Percentiles rank a stretch among this genome's conserved stretches.
phyloP scores from a whole-genome alignment of 1,284 basidiomycete species.

The Fomes fomentarius region DNA sequence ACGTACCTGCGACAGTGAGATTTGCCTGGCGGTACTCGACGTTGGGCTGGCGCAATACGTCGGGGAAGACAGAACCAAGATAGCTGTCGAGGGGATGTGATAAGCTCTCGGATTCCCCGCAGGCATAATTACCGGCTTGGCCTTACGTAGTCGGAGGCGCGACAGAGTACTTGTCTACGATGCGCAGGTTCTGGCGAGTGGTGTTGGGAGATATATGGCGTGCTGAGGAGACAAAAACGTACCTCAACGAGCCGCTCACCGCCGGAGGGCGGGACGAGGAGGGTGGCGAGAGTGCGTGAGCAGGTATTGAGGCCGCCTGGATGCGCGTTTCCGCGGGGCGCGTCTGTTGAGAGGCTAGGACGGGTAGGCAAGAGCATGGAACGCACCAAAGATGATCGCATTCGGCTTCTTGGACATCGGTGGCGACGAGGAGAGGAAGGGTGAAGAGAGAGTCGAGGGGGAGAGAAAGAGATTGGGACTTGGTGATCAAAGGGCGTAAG shows the following conservation, averaged over 20 bases:
- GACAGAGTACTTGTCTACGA: conserved; percentile 88
- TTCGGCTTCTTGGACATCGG: conserved; percentile 59
- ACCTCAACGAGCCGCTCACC: conserved; percentile 76
- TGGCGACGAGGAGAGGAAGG: conserved; percentile 12
- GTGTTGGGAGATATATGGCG: conserved; percentile 2
- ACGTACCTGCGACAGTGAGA: conserved; percentile 68
- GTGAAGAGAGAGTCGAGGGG: conserved; percentile 9
- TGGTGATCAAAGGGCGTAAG: conserved; percentile 24
- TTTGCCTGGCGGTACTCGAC: conserved; percentile 89
- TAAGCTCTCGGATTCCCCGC: conserved; percentile 13
- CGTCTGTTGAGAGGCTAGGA: conserved; percentile 13
- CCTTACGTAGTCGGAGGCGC: conserved; percentile 84
- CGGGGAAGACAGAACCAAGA: conserved; percentile 76
- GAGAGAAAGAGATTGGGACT: conserved; percentile 12
- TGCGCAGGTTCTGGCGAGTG: conserved; percentile 61
- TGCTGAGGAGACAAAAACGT: conserved; percentile 32
- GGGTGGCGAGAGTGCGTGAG: conserved; percentile 65
- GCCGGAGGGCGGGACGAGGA: conserved; percentile 59
- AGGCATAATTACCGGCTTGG: background rate
- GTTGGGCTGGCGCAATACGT: conserved; percentile 63
- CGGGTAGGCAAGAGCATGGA: conserved; percentile 17
- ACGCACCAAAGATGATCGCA: conserved; percentile 80
- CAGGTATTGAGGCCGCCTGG: conserved; percentile 79
- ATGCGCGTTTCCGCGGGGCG: conserved; percentile 14
- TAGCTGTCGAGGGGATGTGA: conserved; percentile 60